These are phyloP conservation scores for Ganoderma sp. DNA, from an alignment of 1,284 basidiomycete species.

Conservation along the genomic window DNA sequence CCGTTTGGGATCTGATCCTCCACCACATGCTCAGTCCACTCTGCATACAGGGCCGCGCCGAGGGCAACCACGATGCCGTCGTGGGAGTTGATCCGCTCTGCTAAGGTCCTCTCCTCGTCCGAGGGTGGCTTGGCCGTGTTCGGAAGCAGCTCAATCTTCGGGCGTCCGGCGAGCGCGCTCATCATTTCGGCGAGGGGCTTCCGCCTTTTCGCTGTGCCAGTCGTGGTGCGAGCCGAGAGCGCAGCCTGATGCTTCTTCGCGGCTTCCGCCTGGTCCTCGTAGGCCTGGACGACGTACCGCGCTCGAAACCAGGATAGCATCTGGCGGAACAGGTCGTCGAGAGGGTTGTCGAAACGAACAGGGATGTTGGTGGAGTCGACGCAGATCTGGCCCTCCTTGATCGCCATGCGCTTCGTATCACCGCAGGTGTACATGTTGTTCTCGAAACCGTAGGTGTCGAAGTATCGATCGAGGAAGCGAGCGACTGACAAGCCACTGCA, in stretches of 20 bases:
- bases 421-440: constrained; percentile 1
- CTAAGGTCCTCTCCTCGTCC: not conserved
- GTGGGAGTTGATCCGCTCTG: not conserved
- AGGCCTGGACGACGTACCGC: not conserved
- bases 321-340: not conserved
- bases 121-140: not conserved
- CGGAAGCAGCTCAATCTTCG: too few species aligned
- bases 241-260: not conserved
- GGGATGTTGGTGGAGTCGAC: not conserved
- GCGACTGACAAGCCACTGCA: not conserved
- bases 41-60: not conserved
- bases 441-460: not conserved
- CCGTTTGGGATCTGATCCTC: not conserved
- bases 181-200: too few species aligned
- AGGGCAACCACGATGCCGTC: not conserved
- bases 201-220: too few species aligned
- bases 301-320: constrained; percentile 6
- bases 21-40: not conserved
- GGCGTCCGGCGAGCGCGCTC: too few species aligned
- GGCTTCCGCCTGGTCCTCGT: not conserved
- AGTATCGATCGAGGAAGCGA: not conserved
- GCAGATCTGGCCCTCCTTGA: not conserved
- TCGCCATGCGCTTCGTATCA: not conserved
- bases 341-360: not conserved
- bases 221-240: not conserved